Evolutionary conservation across 2,329 filamentous ascomycete genomes (phyloP).

Genomic region (Ambrosiella cleistominuta): DNA sequence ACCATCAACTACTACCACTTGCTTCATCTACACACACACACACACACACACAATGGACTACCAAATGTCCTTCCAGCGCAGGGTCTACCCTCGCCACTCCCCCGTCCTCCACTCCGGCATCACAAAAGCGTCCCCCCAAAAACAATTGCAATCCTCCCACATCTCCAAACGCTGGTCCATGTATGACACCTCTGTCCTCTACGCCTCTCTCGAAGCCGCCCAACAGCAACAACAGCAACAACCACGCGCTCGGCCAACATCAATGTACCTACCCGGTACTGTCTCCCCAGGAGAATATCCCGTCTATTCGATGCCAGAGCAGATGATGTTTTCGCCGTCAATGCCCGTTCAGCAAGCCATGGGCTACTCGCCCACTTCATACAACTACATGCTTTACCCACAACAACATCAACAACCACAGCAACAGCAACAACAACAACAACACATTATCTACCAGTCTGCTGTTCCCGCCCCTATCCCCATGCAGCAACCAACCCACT

Average conservation of each 20-base stretch:
- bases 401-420: neutral
- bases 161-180: conserved; percentile 11
- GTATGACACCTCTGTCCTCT: conserved; percentile 6
- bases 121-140: conserved; percentile 6
- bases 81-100: conserved; percentile 2
- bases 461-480: neutral
- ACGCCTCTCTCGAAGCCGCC: neutral
- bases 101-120: conserved; percentile 10
- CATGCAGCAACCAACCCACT: neutral
- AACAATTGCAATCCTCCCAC: conserved; percentile 4
- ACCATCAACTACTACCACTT: neutral
- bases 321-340: neutral
- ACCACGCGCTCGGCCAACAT: conserved; percentile 6
- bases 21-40: neutral
- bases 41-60: conserved; percentile 9
- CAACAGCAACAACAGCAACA: neutral
- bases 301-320: neutral
- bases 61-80: neutral
- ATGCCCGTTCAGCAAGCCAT: neutral
- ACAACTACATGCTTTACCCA: neutral
- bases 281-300: neutral
- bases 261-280: conserved; percentile 6
- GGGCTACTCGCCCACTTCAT: neutral
- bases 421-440: neutral
- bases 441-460: neutral